phyloP scores from a whole-genome alignment of 768 basidiomycete species.

The Tephrocybe sp. region DNA sequence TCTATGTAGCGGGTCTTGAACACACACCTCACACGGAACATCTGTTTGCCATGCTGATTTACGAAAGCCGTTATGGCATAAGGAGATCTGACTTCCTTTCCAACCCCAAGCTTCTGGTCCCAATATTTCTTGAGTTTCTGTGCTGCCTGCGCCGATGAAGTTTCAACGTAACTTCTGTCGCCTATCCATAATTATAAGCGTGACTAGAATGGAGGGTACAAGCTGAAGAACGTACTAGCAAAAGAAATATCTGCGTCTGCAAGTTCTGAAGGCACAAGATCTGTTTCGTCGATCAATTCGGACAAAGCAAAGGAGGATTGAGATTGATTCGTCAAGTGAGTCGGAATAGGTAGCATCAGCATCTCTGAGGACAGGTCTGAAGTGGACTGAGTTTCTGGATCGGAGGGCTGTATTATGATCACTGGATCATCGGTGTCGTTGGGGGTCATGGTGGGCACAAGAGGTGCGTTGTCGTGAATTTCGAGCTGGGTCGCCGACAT shows the following conservation, averaged over 20 bases:
- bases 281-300: slow-evolving; percentile 37
- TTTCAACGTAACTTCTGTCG: slow-evolving; percentile 79
- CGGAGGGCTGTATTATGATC: slow-evolving; percentile 8
- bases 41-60: slow-evolving; percentile 75
- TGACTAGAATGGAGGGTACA: background rate
- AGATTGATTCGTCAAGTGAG: slow-evolving; percentile 32
- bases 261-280: slow-evolving; percentile 46
- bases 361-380: slow-evolving; percentile 18
- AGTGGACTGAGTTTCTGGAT: slow-evolving; percentile 1
- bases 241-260: slow-evolving; percentile 55
- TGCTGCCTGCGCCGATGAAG: slow-evolving; percentile 72
- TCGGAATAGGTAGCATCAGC: slow-evolving; percentile 37
- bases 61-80: slow-evolving; percentile 81
- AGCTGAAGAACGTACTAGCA: slow-evolving; percentile 44
- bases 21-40: slow-evolving; percentile 77
- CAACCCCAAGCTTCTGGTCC: slow-evolving; percentile 67
- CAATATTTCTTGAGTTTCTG: slow-evolving; percentile 75
- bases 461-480: slow-evolving; percentile 27
- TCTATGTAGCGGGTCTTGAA: background rate
- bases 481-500: slow-evolving; percentile 20
- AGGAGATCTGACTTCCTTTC: slow-evolving; percentile 66
- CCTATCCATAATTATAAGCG: slow-evolving; percentile 31
- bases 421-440: slow-evolving; percentile 5
- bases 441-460: slow-evolving; percentile 14
- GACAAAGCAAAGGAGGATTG: slow-evolving; percentile 44